Evolutionary conservation across 306 rosid genomes (phyloP).

Genomic region (Crotalaria pallida): DNA sequence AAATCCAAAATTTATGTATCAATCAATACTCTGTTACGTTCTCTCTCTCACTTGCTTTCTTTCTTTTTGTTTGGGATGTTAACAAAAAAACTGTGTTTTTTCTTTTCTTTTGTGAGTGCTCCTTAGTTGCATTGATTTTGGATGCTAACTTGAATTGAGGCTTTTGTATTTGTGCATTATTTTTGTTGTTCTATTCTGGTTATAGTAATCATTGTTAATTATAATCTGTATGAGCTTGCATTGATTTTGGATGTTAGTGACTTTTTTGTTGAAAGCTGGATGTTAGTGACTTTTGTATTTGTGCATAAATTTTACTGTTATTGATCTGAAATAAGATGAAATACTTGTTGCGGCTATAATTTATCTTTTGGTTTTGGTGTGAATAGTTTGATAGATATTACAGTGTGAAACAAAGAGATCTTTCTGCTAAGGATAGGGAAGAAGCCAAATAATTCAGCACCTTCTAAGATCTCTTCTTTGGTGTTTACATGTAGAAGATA

Average conservation of each 20-base stretch:
- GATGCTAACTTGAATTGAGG: background rate
- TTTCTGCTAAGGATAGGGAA: no score
- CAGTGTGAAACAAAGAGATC: background rate
- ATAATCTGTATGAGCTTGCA: no score
- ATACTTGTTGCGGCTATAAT: background rate
- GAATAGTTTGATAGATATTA: background rate
- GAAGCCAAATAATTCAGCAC: background rate
- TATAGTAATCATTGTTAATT: no score
- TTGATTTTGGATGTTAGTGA: no score
- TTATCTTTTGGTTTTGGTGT: background rate
- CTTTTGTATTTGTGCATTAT: background rate
- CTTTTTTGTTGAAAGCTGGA: no score
- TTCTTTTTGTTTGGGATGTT: constrained; percentile 11
- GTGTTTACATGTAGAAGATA: background rate
- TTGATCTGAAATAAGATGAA: background rate
- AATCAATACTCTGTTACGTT: constrained; percentile 24
- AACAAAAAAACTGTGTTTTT: constrained; percentile 10
- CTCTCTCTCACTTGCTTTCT: constrained; percentile 2
- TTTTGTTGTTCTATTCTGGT: no score
- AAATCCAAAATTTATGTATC: constrained; percentile 26
- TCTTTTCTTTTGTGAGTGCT: background rate
- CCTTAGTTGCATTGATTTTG: no score
- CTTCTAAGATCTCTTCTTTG: background rate
- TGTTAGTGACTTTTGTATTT: no score
- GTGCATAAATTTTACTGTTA: background rate